These are phyloP conservation scores for Candida andamanensis DNA, from an alignment of 805 yeast species.

Conservation along the genomic window DNA sequence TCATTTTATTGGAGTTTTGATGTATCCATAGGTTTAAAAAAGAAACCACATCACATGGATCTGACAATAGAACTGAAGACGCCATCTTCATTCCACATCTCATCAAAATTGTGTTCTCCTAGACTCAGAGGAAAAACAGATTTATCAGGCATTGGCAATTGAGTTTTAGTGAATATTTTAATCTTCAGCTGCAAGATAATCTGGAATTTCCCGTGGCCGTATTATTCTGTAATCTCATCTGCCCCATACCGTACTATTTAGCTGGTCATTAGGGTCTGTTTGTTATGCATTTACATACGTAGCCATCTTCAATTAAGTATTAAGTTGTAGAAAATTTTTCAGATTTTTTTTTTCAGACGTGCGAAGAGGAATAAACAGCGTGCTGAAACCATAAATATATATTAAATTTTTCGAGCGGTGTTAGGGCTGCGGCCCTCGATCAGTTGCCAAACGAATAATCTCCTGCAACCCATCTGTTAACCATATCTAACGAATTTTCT, in stretches of 20 bases:
- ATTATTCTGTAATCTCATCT: not conserved
- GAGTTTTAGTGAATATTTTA: constrained; percentile 16
- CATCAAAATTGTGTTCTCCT: constrained; percentile 14
- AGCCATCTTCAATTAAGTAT: constrained; percentile 10
- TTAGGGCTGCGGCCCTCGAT: no score
- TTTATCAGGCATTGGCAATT: constrained; percentile 39
- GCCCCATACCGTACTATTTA: not conserved
- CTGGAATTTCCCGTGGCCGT: constrained; percentile 34
- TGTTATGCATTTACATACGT: constrained; percentile 9
- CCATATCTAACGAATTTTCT: constrained; percentile 67
- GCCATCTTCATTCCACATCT: constrained; percentile 36
- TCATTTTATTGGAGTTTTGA: constrained; percentile 21
- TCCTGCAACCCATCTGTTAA: constrained; percentile 80
- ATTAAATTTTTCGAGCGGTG: no score
- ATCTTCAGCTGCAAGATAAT: constrained; percentile 35
- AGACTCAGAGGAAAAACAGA: constrained; percentile 40
- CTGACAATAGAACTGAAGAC: constrained; percentile 29
- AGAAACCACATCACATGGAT: no score
- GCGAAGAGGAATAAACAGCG: not conserved
- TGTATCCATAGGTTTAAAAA: no score
- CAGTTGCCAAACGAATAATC: no score
- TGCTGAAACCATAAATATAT: not conserved
- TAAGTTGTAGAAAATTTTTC: constrained; percentile 2
- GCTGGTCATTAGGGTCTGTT: constrained; percentile 3
- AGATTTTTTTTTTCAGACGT: constrained; percentile 2